phyloP scores from a whole-genome alignment of 1,284 basidiomycete genomes.

The Trichosporon sp. region DNA sequence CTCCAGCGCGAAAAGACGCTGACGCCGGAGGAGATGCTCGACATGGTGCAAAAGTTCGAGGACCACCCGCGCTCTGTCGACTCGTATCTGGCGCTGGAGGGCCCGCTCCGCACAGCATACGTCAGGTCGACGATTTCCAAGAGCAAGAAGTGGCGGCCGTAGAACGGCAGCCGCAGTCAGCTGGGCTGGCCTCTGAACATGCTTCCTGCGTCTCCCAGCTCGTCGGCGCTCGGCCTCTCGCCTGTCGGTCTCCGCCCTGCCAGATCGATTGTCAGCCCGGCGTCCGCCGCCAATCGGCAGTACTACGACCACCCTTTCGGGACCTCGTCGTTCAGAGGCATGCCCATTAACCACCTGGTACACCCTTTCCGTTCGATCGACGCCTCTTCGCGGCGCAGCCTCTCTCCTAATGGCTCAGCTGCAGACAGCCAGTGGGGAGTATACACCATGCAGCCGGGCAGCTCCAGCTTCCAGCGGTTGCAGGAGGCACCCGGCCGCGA shows the following conservation, averaged over 20 bases:
- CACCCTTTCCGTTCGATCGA: not conserved
- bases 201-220: not conserved
- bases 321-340: not conserved
- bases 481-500: not conserved
- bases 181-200: not conserved
- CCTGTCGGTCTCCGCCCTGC: not conserved
- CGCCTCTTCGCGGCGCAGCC: not conserved
- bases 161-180: not conserved
- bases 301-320: not conserved
- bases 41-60: constrained; percentile 48
- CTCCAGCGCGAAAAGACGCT: constrained; percentile 43
- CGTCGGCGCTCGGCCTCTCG: not conserved
- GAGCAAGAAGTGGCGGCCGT: constrained; percentile 17
- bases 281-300: not conserved
- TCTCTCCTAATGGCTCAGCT: not conserved
- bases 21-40: constrained; percentile 45
- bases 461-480: no score
- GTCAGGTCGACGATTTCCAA: constrained; percentile 16
- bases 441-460: not conserved
- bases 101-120: constrained; percentile 23
- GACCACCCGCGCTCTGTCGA: constrained; percentile 43
- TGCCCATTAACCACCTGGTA: not conserved
- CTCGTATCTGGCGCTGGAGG: constrained; percentile 46
- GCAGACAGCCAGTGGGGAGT: not conserved
- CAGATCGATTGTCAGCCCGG: not conserved